A percentile compares a stretch with the other conserved stretches of the same genome.
Conservation (phyloP, 192 early-diverging fungal species). For the Linnemannia schmuckeri region DNA sequence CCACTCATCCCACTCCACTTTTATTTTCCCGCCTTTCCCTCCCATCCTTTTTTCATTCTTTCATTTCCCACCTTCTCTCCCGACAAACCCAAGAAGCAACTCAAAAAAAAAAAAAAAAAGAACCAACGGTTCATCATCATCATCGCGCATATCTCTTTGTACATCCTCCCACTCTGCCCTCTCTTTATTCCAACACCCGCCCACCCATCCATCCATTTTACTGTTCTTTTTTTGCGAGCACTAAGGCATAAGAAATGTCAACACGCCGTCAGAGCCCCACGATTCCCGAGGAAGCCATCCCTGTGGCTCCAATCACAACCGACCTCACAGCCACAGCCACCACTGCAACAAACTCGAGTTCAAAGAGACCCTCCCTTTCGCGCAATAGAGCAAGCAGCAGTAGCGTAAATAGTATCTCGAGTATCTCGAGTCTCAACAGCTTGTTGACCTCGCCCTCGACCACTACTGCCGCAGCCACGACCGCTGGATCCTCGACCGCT, state of each 20-base stretch:
- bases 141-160: no score
- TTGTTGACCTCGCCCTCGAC: conserved; percentile 23
- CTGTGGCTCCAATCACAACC: not conserved
- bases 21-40: not conserved
- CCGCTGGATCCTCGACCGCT: conserved; percentile 18
- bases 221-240: not conserved
- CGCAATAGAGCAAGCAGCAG: conserved; percentile 26
- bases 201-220: not conserved
- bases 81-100: no score
- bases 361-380: not conserved
- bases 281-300: conserved; percentile 13
- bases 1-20: not conserved
- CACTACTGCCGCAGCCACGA: conserved; percentile 25
- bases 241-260: not conserved
- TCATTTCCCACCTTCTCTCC: not conserved
- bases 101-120: no score
- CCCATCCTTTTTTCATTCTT: not conserved
- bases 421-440: conserved; percentile 26
- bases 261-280: conserved; percentile 37
- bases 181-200: not conserved
- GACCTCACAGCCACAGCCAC: not conserved
- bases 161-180: not conserved
- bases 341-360: not conserved
- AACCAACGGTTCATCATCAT: no score
- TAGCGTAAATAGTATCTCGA: conserved; percentile 18